Evolutionary conservation across 352 stramenopile genomes (phyloP).

Genomic region (Globisporangium polare): DNA sequence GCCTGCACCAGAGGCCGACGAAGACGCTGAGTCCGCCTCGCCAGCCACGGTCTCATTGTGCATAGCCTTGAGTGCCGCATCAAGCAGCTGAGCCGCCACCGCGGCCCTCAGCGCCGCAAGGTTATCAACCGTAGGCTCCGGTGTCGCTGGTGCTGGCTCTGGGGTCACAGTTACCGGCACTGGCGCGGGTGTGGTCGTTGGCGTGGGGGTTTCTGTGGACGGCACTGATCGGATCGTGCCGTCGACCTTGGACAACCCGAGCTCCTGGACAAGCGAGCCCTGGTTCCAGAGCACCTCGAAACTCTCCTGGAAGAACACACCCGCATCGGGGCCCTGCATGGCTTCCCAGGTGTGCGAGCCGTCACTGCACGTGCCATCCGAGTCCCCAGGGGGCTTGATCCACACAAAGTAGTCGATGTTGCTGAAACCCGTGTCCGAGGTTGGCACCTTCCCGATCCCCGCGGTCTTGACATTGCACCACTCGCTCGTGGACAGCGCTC

Average conservation of each 20-base stretch:
- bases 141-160: neutral
- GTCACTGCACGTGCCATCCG: conserved; percentile 44
- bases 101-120: neutral
- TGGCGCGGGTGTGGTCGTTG: too few species aligned
- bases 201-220: neutral
- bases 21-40: neutral
- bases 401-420: conserved; percentile 76
- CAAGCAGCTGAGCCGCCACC: neutral
- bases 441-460: conserved; percentile 45
- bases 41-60: neutral
- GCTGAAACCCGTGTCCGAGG: conserved; percentile 33
- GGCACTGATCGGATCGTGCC: neutral
- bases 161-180: neutral
- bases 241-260: neutral
- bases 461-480: conserved; percentile 51
- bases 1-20: neutral
- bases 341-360: conserved; percentile 36
- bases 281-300: conserved; percentile 70
- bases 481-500: conserved; percentile 21
- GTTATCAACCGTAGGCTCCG: neutral
- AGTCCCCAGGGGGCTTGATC: conserved; percentile 67
- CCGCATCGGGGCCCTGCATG: conserved; percentile 45
- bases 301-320: conserved; percentile 49
- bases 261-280: conserved; percentile 20
- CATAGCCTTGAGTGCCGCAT: neutral